A percentile compares a stretch with the other conserved stretches of the same genome.
Evolutionary conservation across 345 rosid genomes (phyloP).

Genomic region (Streptanthus diversifolius): DNA sequence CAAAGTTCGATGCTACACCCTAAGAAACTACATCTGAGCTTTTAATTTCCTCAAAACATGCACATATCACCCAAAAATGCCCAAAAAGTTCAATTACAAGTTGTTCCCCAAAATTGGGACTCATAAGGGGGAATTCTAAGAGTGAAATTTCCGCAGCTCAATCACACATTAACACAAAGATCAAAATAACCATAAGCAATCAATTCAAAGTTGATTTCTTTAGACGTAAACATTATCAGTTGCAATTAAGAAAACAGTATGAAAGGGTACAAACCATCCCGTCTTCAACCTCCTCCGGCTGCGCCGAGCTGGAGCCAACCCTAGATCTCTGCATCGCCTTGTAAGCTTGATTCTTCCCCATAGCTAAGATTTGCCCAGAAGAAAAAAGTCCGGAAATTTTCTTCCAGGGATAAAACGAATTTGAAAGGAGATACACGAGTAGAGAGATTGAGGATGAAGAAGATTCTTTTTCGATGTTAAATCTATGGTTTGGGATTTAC

Average conservation of each 20-base stretch:
- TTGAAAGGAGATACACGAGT: neutral
- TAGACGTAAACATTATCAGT: neutral
- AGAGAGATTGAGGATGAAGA: neutral
- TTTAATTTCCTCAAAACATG: neutral
- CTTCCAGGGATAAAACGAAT: neutral
- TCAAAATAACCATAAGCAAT: neutral
- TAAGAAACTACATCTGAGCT: neutral
- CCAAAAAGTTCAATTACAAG: neutral
- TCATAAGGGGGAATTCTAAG: neutral
- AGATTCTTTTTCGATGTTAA: neutral
- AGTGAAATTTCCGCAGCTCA: neutral
- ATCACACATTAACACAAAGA: neutral
- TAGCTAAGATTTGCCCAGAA: slow-evolving; percentile 26
- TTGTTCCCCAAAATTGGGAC: neutral
- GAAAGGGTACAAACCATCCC: slow-evolving; percentile 99
- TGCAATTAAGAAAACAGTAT: slow-evolving; percentile 22
- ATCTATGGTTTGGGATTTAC: slow-evolving; percentile 24
- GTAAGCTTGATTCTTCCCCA: slow-evolving; percentile 99
- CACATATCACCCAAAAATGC: neutral
- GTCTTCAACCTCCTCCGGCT: slow-evolving; percentile 85
- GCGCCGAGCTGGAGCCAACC: slow-evolving; percentile 81
- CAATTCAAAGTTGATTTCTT: neutral
- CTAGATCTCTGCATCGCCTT: slow-evolving; percentile 97
- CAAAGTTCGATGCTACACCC: neutral
- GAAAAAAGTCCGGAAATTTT: neutral